phyloP scores from a whole-genome alignment of 768 basidiomycete genomes.

The Suillus discolor region DNA sequence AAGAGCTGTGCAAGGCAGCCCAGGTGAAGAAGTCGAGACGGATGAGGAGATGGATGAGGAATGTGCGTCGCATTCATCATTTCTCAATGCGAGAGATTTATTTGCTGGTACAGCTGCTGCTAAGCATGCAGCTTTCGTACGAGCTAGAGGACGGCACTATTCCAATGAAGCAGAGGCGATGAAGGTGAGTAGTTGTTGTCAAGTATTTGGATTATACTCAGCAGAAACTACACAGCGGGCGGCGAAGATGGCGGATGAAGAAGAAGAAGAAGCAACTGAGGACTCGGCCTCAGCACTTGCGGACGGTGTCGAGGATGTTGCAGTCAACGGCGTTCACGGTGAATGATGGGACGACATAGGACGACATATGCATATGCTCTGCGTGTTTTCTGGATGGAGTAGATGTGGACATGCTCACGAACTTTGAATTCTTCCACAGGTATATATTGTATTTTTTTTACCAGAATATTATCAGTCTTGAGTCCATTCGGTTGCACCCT shows the following conservation, averaged over 20 bases:
- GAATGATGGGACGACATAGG: slow-evolving; percentile 13
- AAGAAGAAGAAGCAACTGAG: slow-evolving; percentile 27
- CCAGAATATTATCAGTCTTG: slow-evolving; percentile 8
- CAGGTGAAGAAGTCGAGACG: slow-evolving; percentile 59
- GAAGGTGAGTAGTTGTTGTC: slow-evolving; percentile 59
- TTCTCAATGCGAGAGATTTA: slow-evolving; percentile 2
- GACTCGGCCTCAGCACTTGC: slow-evolving; percentile 15
- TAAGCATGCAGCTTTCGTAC: slow-evolving; percentile 81
- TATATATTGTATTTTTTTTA: slow-evolving; percentile 10
- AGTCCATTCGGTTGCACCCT: not conserved
- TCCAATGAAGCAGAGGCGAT: slow-evolving; percentile 92
- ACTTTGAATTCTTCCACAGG: slow-evolving; percentile 1
- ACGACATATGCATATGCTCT: not conserved
- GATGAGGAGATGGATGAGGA: slow-evolving; percentile 91
- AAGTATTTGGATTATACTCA: not conserved
- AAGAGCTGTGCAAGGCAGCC: slow-evolving; percentile 42
- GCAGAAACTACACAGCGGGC: slow-evolving; percentile 51
- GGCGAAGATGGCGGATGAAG: slow-evolving; percentile 60
- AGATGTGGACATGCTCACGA: slow-evolving; percentile 3
- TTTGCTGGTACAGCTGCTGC: slow-evolving; percentile 58
- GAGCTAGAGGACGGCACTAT: slow-evolving; percentile 82
- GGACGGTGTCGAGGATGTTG: not conserved
- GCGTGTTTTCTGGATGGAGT: not conserved
- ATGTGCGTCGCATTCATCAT: slow-evolving; percentile 44
- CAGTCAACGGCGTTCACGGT: slow-evolving; percentile 26